phyloP scores from a whole-genome alignment of 768 basidiomycete species.

The Suillus alpinus region DNA sequence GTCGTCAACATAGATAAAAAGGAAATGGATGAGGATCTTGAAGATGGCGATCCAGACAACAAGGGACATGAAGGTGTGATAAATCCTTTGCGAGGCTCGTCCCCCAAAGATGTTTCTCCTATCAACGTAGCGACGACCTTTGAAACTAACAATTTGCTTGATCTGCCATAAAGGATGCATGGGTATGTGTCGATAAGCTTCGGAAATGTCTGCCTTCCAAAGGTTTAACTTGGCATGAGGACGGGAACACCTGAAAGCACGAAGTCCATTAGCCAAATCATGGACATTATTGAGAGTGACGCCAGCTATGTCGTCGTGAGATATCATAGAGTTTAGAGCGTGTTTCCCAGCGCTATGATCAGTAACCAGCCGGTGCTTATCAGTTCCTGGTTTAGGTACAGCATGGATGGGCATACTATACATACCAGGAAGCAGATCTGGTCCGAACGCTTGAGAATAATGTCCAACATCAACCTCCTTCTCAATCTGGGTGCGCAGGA shows the following conservation, averaged over 20 bases:
- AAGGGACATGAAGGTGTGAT: slow-evolving; percentile 29
- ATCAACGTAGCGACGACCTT: slow-evolving; percentile 23
- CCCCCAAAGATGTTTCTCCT: slow-evolving; percentile 24
- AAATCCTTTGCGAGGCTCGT: slow-evolving; percentile 19
- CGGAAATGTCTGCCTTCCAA: slow-evolving; percentile 37
- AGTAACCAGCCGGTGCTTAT: too few relatives aligned
- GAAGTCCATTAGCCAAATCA: too few relatives aligned
- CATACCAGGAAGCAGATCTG: too few relatives aligned
- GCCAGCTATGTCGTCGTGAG: too few relatives aligned
- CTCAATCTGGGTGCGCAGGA: slow-evolving; percentile 21
- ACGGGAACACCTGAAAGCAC: too few relatives aligned
- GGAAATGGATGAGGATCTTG: slow-evolving; percentile 12
- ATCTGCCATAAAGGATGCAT: slow-evolving; percentile 41
- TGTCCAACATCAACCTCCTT: slow-evolving; percentile 4
- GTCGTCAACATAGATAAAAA: slow-evolving; percentile 30
- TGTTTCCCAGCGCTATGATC: too few relatives aligned
- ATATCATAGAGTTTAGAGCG: too few relatives aligned
- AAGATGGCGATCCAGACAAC: slow-evolving; percentile 28
- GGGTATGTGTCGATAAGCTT: slow-evolving; percentile 36
- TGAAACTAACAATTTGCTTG: slow-evolving; percentile 33
- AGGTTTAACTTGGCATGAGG: background rate
- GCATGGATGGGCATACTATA: too few relatives aligned
- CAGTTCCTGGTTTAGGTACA: too few relatives aligned
- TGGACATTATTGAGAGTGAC: too few relatives aligned
- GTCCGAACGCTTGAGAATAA: slow-evolving; percentile 26